phyloP scores from a whole-genome alignment of 179 eudicot genomes.

The Heliamphora pulchella region DNA sequence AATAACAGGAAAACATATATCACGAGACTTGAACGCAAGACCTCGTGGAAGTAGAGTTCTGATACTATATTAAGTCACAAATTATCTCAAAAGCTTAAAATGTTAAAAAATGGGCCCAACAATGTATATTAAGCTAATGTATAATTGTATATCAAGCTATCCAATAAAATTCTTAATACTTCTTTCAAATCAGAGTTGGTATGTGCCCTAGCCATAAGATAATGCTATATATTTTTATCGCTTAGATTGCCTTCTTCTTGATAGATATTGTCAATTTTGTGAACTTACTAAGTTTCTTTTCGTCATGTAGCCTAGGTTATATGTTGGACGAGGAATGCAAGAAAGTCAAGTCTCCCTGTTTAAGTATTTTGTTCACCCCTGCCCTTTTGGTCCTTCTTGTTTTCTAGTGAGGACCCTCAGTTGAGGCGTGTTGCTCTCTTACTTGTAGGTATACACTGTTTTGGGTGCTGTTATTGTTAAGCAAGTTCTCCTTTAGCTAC shows the following conservation, averaged over 20 bases:
- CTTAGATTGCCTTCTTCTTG: conserved; percentile 9
- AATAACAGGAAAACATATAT: too few species aligned
- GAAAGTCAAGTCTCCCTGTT: conserved; percentile 73
- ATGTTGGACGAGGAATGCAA: conserved; percentile 96
- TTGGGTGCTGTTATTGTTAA: conserved; percentile 78
- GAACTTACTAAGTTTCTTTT: conserved; percentile 12
- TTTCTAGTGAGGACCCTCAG: background rate
- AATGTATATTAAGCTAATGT: too few species aligned
- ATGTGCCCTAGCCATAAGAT: background rate
- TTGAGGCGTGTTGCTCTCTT: conserved; percentile 10
- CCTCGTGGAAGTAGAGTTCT: too few species aligned
- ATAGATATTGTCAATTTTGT: conserved; percentile 10
- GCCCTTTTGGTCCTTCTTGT: conserved; percentile 13
- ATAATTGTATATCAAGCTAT: too few species aligned
- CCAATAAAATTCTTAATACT: background rate
- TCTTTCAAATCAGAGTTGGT: background rate
- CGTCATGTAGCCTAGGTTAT: conserved; percentile 67
- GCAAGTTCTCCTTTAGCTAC: conserved; percentile 92
- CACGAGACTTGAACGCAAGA: too few species aligned
- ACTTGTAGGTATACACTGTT: conserved; percentile 70
- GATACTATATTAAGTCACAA: too few species aligned
- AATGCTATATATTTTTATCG: background rate
- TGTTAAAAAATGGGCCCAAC: too few species aligned
- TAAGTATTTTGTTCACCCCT: conserved; percentile 48
- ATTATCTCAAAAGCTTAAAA: too few species aligned